A percentile compares a stretch with the other conserved stretches of the same genome.
phyloP scores from a whole-genome alignment of 1,139 yeast species.

The Zygosaccharomyces sapae region DNA sequence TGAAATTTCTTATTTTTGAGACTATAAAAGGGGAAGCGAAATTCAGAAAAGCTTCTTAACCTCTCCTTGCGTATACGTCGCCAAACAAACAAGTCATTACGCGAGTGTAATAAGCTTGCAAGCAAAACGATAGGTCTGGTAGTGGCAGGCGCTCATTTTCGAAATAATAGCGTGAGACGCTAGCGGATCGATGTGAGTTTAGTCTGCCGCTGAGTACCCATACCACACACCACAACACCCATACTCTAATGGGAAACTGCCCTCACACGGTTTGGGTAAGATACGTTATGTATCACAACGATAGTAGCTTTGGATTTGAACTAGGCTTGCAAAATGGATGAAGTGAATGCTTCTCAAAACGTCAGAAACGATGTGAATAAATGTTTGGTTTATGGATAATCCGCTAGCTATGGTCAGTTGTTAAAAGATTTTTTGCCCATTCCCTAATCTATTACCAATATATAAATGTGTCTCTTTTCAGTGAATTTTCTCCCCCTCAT shows the following conservation, averaged over 20 bases:
- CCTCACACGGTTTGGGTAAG: background rate
- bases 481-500: slow-evolving; percentile 13
- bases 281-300: background rate
- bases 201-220: background rate
- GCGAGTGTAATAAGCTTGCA: background rate
- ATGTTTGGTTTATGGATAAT: slow-evolving; percentile 12
- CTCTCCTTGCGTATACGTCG: background rate
- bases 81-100: background rate
- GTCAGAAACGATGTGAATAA: background rate
- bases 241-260: background rate
- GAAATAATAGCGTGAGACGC: background rate
- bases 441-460: background rate
- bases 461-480: slow-evolving; percentile 13
- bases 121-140: background rate
- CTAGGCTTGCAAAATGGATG: slow-evolving; percentile 14
- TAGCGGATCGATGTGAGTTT: background rate
- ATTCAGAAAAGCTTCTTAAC: background rate
- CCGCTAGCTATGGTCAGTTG: slow-evolving; percentile 4
- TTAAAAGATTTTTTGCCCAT: background rate
- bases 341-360: background rate
- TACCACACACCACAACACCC: background rate
- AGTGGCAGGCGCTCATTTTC: background rate
- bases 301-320: slow-evolving; percentile 13
- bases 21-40: background rate
- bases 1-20: background rate